phyloP scores from a whole-genome alignment of 495 filamentous ascomycete species.

The Astrothelium subdiscretum region DNA sequence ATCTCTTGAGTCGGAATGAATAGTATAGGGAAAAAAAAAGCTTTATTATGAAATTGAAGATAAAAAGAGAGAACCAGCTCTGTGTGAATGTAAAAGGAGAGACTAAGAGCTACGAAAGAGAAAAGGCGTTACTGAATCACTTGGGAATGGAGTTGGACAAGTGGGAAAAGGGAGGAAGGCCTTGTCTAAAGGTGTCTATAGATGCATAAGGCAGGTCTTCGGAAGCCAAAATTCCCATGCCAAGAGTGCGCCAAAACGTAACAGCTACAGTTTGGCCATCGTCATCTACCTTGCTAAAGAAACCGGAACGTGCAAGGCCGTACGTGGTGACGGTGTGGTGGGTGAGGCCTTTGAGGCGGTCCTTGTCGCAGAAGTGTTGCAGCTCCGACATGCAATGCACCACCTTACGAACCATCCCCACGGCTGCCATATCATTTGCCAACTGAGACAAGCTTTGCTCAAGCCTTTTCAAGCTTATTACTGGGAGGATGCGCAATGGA shows the following conservation, averaged over 20 bases:
- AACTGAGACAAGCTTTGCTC: background rate
- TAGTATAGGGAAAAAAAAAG: background rate
- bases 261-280: background rate
- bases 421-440: background rate
- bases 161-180: background rate
- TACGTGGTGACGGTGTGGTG: background rate
- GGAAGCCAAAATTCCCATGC: background rate
- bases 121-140: background rate
- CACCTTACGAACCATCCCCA: background rate
- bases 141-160: background rate
- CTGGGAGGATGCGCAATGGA: background rate
- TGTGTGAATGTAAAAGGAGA: background rate
- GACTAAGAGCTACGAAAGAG: background rate
- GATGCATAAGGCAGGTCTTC: background rate
- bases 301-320: background rate
- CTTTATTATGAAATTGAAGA: background rate
- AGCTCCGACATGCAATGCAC: background rate
- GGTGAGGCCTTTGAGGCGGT: background rate
- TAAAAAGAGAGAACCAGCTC: slow-evolving; percentile 2
- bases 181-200: background rate
- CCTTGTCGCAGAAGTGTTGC: background rate
- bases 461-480: background rate
- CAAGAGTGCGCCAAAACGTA: background rate
- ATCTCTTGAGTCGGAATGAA: background rate
- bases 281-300: background rate